These are phyloP conservation scores for Macaranga tanarius DNA, from an alignment of 441 rosid species.

Conservation along the genomic window DNA sequence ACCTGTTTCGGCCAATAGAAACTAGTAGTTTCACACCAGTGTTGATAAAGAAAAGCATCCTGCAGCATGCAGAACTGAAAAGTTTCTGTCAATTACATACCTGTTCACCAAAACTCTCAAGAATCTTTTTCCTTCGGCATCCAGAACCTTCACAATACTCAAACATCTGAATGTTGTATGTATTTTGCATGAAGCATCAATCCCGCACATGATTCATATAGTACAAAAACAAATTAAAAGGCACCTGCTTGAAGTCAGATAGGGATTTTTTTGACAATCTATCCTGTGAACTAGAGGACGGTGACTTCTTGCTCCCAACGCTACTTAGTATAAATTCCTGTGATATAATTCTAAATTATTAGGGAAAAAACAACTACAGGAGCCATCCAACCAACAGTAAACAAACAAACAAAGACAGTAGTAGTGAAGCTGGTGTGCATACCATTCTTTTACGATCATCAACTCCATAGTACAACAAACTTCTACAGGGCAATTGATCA, in stretches of 20 bases:
- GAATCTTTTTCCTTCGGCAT: conserved; percentile 87
- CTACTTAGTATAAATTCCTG: conserved; percentile 83
- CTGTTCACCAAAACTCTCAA: conserved; percentile 94
- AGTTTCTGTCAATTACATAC: conserved; percentile 28
- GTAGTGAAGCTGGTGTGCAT: conserved; percentile 21
- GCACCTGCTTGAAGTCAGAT: conserved; percentile 70
- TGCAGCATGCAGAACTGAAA: neutral
- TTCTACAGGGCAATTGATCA: conserved; percentile 83
- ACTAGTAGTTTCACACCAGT: conserved; percentile 18
- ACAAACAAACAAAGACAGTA: conserved; percentile 21
- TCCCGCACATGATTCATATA: conserved; percentile 10
- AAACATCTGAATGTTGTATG: conserved; percentile 56
- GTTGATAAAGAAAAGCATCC: conserved; percentile 15
- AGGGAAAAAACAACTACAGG: conserved; percentile 14
- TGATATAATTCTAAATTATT: conserved; percentile 25
- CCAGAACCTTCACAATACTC: conserved; percentile 88
- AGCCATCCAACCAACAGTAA: neutral
- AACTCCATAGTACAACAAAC: conserved; percentile 86
- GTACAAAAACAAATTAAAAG: conserved; percentile 18
- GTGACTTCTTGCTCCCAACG: conserved; percentile 57
- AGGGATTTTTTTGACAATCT: conserved; percentile 50
- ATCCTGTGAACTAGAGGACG: conserved; percentile 49
- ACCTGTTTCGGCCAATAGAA: conserved; percentile 42
- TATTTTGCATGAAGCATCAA: conserved; percentile 21
- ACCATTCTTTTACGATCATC: conserved; percentile 93